Evolutionary conservation across 129 eudicot species (phyloP), one percentile per base, ranked within the genome.

Genomic region (Centaurea solstitialis): DNA sequence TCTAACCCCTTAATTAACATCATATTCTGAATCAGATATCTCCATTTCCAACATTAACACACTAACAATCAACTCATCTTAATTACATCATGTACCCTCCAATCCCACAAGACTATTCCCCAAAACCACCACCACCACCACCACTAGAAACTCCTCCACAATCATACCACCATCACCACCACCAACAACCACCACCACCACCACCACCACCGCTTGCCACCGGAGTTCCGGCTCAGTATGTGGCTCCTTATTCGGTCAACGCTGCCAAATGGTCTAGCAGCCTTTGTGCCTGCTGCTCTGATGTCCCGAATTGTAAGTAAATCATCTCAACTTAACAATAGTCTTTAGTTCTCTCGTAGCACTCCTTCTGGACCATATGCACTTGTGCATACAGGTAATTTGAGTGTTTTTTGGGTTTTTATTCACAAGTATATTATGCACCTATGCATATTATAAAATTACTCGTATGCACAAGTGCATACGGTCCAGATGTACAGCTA

Each of bases 261-360:
- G 57, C n/a, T n/a, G n/a, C 12, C 4, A 70, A 70, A 2, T 91
- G 92, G 90, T 91, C 96, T 12, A 87, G 91, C 72, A 87, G 89
- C 38, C 92, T 91, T 28, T 91, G 87, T 74, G 92, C 81, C 43
- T 91, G 92, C 61, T 83, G 78, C 68, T 79, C 85, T 23, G 96
- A 91, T 75, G 72, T 81, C 72, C 83, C 91, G 35, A 84, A 85
- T 59, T 91, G 96, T 91, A 87, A 80, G 89, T 80, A n/a, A n/a
- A n/a, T n/a, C n/a, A n/a, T n/a, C n/a, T n/a, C n/a, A n/a, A n/a
- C n/a, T n/a, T n/a, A n/a, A n/a, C n/a, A n/a, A n/a, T n/a, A n/a
- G n/a, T n/a, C n/a, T n/a, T n/a, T n/a, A n/a, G n/a, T n/a, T n/a
- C n/a, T n/a, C n/a, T n/a, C n/a, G n/a, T n/a, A n/a, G n/a, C n/a